Evolutionary conservation across 352 stramenopile species (phyloP).

Genomic region (Phytophthora multivora): DNA sequence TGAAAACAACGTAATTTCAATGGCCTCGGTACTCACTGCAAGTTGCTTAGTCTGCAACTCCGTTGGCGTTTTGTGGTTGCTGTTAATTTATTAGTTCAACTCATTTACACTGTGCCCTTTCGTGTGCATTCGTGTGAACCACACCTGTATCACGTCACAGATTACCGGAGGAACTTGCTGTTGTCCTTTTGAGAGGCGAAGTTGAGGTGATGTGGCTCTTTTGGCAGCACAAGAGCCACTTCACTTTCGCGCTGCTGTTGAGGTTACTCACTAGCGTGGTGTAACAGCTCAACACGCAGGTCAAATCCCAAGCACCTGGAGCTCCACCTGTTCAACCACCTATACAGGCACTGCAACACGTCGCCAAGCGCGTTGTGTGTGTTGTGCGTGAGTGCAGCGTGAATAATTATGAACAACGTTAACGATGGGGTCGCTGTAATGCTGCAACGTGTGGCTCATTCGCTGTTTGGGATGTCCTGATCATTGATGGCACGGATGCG

Average conservation of each 20-base stretch:
- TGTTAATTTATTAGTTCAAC: neutral
- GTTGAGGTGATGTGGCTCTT: slow-evolving; percentile 9
- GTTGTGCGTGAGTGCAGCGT: neutral
- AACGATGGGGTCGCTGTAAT: slow-evolving; percentile 22
- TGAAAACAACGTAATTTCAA: too few species aligned
- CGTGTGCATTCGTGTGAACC: slow-evolving; percentile 12
- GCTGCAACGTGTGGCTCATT: slow-evolving; percentile 9
- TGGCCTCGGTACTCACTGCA: too few species aligned
- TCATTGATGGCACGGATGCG: neutral
- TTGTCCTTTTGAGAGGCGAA: neutral
- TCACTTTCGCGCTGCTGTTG: slow-evolving; percentile 13
- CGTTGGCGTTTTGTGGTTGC: neutral
- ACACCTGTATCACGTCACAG: slow-evolving; percentile 19
- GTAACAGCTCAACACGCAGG: slow-evolving; percentile 17
- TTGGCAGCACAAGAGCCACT: slow-evolving; percentile 24
- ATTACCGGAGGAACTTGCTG: neutral
- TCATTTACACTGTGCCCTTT: slow-evolving; percentile 6
- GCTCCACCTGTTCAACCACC: slow-evolving; percentile 10
- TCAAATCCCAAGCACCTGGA: slow-evolving; percentile 20
- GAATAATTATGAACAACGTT: slow-evolving; percentile 7
- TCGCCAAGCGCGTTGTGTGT: slow-evolving; percentile 2
- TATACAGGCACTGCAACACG: slow-evolving; percentile 16
- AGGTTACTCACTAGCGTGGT: slow-evolving; percentile 17
- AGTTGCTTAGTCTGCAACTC: too few species aligned
- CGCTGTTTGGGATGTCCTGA: slow-evolving; percentile 2